A percentile compares a stretch with the other conserved stretches of the same genome.
Evolutionary conservation across 2,329 filamentous ascomycete species (phyloP).

Genomic region (Hymenoscyphus linearis): DNA sequence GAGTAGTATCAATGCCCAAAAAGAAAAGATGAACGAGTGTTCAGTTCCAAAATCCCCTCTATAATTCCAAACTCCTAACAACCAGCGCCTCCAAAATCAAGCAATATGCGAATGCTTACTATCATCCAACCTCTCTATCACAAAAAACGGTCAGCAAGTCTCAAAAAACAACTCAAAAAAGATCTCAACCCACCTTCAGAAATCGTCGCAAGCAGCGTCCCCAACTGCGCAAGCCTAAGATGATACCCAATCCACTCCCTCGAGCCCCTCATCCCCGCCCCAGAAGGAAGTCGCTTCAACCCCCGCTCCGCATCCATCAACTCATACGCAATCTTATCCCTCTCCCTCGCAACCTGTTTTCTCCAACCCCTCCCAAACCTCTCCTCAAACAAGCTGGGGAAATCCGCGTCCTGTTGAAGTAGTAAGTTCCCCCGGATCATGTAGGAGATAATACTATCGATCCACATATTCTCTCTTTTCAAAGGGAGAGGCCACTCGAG

Average conservation of each 20-base stretch:
- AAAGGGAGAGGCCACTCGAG: not conserved
- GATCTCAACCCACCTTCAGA: not conserved
- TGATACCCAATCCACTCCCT: not conserved
- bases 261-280: not conserved
- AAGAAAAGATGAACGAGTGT: too few relatives aligned
- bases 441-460: not conserved
- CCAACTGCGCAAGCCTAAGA: not conserved
- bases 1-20: too few relatives aligned
- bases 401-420: not conserved
- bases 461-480: not conserved
- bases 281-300: not conserved
- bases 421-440: not conserved
- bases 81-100: too few relatives aligned
- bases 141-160: not conserved
- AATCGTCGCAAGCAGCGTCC: not conserved
- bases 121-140: not conserved
- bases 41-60: too few relatives aligned
- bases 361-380: not conserved
- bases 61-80: too few relatives aligned
- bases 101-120: not conserved
- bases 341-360: not conserved
- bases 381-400: not conserved
- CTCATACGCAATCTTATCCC: not conserved
- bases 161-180: not conserved
- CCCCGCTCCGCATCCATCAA: not conserved